Evolutionary conservation across 2,329 filamentous ascomycete genomes (phyloP), one percentile per base, ranked within the genome.

Genomic region (Penicillium sp.): DNA sequence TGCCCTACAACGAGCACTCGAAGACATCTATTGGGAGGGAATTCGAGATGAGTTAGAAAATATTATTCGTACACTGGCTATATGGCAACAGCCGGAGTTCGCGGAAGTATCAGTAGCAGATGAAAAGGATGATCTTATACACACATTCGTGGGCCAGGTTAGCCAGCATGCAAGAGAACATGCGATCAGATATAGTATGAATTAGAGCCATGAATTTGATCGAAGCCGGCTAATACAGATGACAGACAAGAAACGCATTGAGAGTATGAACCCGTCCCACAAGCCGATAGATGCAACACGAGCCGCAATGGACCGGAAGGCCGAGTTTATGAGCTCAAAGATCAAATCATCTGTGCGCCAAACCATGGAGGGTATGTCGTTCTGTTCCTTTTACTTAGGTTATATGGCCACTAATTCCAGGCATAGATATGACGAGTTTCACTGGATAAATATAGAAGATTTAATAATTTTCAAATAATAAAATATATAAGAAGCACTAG

Each of bases 71-170:
- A 73, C 72, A 0, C 59, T 76, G n/a, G 60, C 60, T 20, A 57
- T 55, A 28, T 76, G 72, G 71, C 68, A 73, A 40, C 54, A 58
- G 47, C 55, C 38, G 24, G 61, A 66, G 16, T 58, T 60, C 46
- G 42, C 61, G 21, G 40, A 57, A 2, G 57, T 63, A 5, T 50
- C 46, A n/a, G 42, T 61, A 5, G 20, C 58, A 5, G 70, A 72
- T 24, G 67, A 74, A 52, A 45, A 61, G 1, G 65, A 30, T 30
- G 52, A 63, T 24, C 56, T 64, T 26, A 64, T 75, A 5, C 65
- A 74, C 45, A 73, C 73, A 0, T 76, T 75, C 47, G 48, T 76
- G 7, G 68, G 73, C 38, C 68, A 74, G 26, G 69, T 76, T 30
- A 69, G 61, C 52, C 59, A 73, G 9, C 63, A 62, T 8, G 64